Percentiles rank a stretch among this genome's conserved stretches.
These are phyloP conservation scores for Aspergillus fumigatus DNA, from an alignment of 2,329 filamentous ascomycete species.

Conservation along the genomic window DNA sequence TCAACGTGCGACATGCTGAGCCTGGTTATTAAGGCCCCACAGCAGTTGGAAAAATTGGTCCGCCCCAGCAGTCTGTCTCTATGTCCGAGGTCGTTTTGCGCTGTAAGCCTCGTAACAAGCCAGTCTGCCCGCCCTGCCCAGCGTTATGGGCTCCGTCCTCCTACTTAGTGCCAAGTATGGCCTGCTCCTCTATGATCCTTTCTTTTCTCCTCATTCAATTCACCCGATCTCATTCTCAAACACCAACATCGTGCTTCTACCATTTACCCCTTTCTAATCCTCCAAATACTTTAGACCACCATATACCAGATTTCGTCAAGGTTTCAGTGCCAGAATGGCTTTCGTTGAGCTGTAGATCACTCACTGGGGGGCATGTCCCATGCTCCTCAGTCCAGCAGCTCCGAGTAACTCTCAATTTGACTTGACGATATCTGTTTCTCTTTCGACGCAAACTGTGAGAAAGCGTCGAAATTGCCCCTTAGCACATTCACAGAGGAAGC, in stretches of 20 bases:
- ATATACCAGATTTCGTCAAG: constrained; percentile 63
- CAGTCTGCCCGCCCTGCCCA: neutral
- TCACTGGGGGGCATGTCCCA: constrained; percentile 65
- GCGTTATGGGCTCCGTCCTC: constrained; percentile 6
- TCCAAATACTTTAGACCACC: constrained; percentile 15
- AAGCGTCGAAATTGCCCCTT: constrained; percentile 60
- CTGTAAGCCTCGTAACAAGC: constrained; percentile 5
- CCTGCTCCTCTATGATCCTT: constrained; percentile 13
- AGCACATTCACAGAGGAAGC: constrained; percentile 37
- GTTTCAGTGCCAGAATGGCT: constrained; percentile 64
- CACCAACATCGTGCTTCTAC: neutral
- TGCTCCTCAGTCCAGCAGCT: constrained; percentile 82
- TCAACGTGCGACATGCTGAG: constrained; percentile 9
- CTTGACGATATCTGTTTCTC: constrained; percentile 53
- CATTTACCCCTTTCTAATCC: constrained; percentile 5
- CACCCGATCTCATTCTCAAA: neutral
- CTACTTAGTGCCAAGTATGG: constrained; percentile 4
- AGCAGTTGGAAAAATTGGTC: constrained; percentile 24
- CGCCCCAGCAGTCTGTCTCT: constrained; percentile 10
- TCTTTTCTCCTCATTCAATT: constrained; percentile 11
- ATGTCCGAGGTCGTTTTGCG: constrained; percentile 11
- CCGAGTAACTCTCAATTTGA: constrained; percentile 59
- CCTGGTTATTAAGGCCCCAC: constrained; percentile 17
- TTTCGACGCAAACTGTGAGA: constrained; percentile 40
- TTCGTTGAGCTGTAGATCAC: constrained; percentile 88